These are phyloP conservation scores for Syncephalastrum monosporum DNA, from an alignment of 371 early-diverging fungal genomes.

Conservation along the genomic window DNA sequence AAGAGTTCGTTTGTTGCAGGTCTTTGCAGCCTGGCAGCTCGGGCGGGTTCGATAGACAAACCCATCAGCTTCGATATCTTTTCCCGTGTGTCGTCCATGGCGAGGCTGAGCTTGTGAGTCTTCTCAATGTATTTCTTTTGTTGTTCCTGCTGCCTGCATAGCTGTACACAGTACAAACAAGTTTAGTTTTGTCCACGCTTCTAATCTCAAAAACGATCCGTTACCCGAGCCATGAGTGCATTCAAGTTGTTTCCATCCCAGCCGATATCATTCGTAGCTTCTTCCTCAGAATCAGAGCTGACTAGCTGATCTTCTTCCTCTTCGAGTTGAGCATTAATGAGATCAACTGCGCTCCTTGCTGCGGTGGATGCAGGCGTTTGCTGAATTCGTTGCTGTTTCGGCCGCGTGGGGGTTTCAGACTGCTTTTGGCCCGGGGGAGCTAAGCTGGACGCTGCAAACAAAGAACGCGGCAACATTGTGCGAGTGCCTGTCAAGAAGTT, in stretches of 20 bases:
- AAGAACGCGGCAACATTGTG: conserved; percentile 29
- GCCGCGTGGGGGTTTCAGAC: background rate
- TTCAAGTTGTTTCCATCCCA: conserved; percentile 10
- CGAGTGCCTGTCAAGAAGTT: background rate
- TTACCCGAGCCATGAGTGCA: conserved; percentile 15
- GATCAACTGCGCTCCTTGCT: too few species aligned
- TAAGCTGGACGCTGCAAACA: conserved; percentile 18
- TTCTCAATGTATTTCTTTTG: conserved; percentile 23
- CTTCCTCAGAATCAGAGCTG: conserved; percentile 3
- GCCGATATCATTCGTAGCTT: conserved; percentile 4
- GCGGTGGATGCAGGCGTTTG: background rate
- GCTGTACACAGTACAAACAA: conserved; percentile 6
- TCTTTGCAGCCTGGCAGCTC: background rate
- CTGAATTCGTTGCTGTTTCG: background rate
- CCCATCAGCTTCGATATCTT: conserved; percentile 14
- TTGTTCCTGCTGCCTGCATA: conserved; percentile 14
- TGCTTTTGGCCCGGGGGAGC: background rate
- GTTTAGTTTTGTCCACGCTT: background rate
- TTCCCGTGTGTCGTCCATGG: conserved; percentile 12
- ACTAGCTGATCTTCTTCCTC: conserved; percentile 3
- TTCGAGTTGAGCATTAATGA: background rate
- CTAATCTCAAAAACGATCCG: background rate
- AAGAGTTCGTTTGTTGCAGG: background rate
- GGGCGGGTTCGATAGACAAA: background rate
- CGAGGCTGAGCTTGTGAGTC: conserved; percentile 5